Conservation (phyloP, 768 basidiomycete species). For the Rhodotorula sphaerocarpa region DNA sequence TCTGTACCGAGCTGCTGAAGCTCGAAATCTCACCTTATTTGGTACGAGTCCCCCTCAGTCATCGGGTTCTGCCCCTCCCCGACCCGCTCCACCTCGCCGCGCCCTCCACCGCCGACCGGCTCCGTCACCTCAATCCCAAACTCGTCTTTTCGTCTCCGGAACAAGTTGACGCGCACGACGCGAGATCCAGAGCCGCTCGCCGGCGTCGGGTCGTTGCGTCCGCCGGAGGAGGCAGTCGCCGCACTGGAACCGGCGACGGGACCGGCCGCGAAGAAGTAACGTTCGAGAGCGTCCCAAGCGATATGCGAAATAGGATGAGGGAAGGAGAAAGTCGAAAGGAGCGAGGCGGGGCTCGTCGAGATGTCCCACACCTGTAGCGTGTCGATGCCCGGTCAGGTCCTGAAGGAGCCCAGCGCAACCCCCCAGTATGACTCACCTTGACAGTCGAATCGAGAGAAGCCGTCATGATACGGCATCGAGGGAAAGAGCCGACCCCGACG, state of each 20-base stretch:
- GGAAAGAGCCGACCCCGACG: slow-evolving; percentile 72
- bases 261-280: slow-evolving; percentile 80
- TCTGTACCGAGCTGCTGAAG: too few species aligned
- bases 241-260: too few species aligned
- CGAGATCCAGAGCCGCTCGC: not conserved
- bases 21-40: slow-evolving; percentile 36
- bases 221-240: too few species aligned
- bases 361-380: slow-evolving; percentile 62
- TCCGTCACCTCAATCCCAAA: slow-evolving; percentile 45
- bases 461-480: slow-evolving; percentile 66
- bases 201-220: too few species aligned
- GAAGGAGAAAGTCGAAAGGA: slow-evolving; percentile 81
- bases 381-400: too few species aligned
- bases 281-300: slow-evolving; percentile 74
- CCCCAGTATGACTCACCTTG: slow-evolving; percentile 55
- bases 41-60: slow-evolving; percentile 42
- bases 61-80: slow-evolving; percentile 43
- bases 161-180: slow-evolving; percentile 20
- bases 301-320: slow-evolving; percentile 64
- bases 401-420: too few species aligned
- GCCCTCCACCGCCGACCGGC: slow-evolving; percentile 67
- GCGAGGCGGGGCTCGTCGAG: slow-evolving; percentile 54
- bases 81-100: slow-evolving; percentile 62
- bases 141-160: slow-evolving; percentile 25
- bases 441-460: slow-evolving; percentile 81